Percentiles rank a stretch among this genome's conserved stretches.
phyloP scores from a whole-genome alignment of 2,329 filamentous ascomycete species.

The Colletotrichum somersetense region DNA sequence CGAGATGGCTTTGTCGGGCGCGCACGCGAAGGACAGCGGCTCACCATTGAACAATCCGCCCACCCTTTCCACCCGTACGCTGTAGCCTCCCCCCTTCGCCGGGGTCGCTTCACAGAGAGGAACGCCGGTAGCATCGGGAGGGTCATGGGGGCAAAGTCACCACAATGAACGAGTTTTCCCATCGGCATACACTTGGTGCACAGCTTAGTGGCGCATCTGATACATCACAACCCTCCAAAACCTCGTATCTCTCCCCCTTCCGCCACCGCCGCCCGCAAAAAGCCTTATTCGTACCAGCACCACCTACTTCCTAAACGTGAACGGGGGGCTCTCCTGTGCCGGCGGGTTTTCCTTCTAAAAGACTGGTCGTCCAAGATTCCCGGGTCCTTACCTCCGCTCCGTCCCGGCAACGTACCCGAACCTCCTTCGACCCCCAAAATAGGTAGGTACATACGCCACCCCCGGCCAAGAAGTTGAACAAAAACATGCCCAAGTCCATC shows the following conservation, averaged over 20 bases:
- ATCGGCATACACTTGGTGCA: neutral
- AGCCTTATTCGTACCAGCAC: neutral
- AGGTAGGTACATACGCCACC: neutral
- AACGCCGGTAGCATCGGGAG: neutral
- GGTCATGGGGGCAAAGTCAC: neutral
- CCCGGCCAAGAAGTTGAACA: neutral
- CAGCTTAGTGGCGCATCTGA: neutral
- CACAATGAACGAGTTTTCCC: no score
- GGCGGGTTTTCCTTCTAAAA: neutral
- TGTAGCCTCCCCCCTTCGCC: neutral
- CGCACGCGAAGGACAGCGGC: neutral
- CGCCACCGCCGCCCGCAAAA: neutral
- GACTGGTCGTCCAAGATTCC: neutral
- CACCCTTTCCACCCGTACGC: neutral
- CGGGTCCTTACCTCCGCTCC: slow-evolving; percentile 2
- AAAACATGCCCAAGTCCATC: neutral
- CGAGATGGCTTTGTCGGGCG: slow-evolving; percentile 17
- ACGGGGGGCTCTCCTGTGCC: neutral
- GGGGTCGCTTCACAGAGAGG: neutral
- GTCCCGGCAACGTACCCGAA: slow-evolving; percentile 10
- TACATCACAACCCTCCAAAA: slow-evolving; percentile 1
- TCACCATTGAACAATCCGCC: neutral
- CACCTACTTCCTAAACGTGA: neutral
- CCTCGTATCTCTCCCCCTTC: slow-evolving; percentile 22
- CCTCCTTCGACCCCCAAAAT: slow-evolving; percentile 15